A percentile compares a stretch with the other conserved stretches of the same genome.
These are phyloP conservation scores for Rubus idaeus DNA, from an alignment of 306 rosid genomes.

Conservation along the genomic window DNA sequence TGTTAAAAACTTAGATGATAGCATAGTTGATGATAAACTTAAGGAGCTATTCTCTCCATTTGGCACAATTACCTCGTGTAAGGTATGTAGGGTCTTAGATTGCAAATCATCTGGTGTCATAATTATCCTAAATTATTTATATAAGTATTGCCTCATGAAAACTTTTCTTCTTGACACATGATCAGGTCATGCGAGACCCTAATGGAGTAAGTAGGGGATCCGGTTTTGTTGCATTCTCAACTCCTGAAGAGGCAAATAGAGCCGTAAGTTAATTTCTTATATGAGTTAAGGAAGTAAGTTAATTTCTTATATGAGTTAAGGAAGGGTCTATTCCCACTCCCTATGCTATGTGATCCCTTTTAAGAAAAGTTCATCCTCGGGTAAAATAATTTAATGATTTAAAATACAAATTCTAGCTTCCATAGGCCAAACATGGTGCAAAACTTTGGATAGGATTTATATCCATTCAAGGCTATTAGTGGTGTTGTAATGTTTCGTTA, in stretches of 20 bases:
- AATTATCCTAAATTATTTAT: neutral
- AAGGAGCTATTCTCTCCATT: conserved; percentile 70
- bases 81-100: conserved; percentile 46
- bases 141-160: conserved; percentile 8
- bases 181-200: conserved; percentile 96
- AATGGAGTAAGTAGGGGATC: conserved; percentile 92
- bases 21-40: conserved; percentile 66
- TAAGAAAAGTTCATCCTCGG: neutral
- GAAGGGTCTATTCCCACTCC: neutral
- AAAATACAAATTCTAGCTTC: neutral
- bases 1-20: conserved; percentile 81
- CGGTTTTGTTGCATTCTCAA: conserved; percentile 92
- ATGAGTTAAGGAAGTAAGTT: conserved; percentile 37
- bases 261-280: conserved; percentile 62
- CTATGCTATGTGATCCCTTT: neutral
- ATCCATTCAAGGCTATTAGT: neutral
- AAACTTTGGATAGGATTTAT: neutral
- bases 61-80: conserved; percentile 86
- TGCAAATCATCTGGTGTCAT: neutral
- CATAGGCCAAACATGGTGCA: neutral
- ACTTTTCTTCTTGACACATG: conserved; percentile 22
- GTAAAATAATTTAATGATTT: neutral
- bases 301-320: neutral
- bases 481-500: neutral
- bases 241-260: conserved; percentile 95